Evolutionary conservation across 805 yeast genomes (phyloP), one percentile per base, ranked within the genome.

Genomic region (Isabelozyma gotoi): DNA sequence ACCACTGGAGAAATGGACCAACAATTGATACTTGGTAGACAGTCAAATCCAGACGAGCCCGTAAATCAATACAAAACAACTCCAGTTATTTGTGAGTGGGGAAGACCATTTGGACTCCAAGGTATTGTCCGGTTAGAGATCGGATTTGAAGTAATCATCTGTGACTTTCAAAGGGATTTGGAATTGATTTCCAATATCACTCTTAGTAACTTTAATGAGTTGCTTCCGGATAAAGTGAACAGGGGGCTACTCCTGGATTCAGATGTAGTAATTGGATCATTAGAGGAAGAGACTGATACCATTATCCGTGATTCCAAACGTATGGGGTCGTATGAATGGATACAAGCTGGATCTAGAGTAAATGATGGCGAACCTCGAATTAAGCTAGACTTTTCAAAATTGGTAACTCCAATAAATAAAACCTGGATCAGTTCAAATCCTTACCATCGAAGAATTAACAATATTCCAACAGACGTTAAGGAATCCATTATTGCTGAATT

Each of bases 1-100:
- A 33, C 43, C 1, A 69, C 79, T 1, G 86, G 86, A 4, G 82
- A 78, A 52, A 80, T 80, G 85, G 88, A 82, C 53, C 81, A 14
- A 56, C 71, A 50, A 39, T 48, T 34, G 55, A 57, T 60, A 7
- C 49, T 57, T 32, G 47, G 57, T 24, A 46, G 49, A 33, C 58
- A 49, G 18, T 34, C 40, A 15, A 48, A 56, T 4, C 42, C 56
- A 3, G 61, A 62, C 29, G 59, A 53, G 3, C 31, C 38, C 2
- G 58, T 52, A 6, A 15, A 52, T 37, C 87, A 82, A 53, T 39
- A 74, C 12, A 50, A 45, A n/a, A 71, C 76, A 12, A 82, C 86
- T 2, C 65, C 65, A 8, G 56, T 49, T 18, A 81, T 81, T 19
- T 82, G 88, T 56, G 47, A 66, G 17, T 81, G 86, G 86, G 77